Percentiles rank a stretch among this genome's conserved stretches.
Evolutionary conservation across 1,139 yeast species (phyloP).

Genomic region (Sugiyamaella sp.): DNA sequence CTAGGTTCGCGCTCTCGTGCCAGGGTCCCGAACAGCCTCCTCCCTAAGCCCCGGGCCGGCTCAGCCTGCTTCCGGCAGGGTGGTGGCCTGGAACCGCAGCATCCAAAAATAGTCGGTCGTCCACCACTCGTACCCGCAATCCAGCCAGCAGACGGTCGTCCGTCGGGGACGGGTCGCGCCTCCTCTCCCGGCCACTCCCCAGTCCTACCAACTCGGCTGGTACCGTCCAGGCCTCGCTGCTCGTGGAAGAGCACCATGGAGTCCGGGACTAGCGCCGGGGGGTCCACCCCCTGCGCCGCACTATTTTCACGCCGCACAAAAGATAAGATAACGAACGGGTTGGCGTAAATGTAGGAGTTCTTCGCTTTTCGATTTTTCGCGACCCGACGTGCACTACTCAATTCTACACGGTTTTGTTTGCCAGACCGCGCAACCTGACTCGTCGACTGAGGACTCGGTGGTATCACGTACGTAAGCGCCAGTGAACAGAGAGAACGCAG

Average conservation of each 20-base stretch:
- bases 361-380: neutral
- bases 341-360: neutral
- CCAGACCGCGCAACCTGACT: neutral
- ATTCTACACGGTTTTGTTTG: neutral
- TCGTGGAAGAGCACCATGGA: neutral
- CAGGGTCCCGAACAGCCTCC: too few relatives aligned
- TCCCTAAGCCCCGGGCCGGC: too few relatives aligned
- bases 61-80: too few relatives aligned
- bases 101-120: too few relatives aligned
- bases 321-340: conserved; percentile 3
- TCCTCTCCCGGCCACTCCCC: neutral
- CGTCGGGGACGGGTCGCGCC: too few relatives aligned
- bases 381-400: neutral
- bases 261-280: neutral
- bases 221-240: neutral
- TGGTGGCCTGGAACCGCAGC: too few relatives aligned
- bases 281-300: conserved; percentile 1
- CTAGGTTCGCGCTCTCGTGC: too few relatives aligned
- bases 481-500: neutral
- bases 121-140: too few relatives aligned
- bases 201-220: neutral
- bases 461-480: neutral
- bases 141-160: too few relatives aligned
- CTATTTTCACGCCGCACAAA: conserved; percentile 9
- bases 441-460: neutral